Evolutionary conservation across 164 flowering plant genomes (phyloP).

Genomic region (Taxillus chinensis): DNA sequence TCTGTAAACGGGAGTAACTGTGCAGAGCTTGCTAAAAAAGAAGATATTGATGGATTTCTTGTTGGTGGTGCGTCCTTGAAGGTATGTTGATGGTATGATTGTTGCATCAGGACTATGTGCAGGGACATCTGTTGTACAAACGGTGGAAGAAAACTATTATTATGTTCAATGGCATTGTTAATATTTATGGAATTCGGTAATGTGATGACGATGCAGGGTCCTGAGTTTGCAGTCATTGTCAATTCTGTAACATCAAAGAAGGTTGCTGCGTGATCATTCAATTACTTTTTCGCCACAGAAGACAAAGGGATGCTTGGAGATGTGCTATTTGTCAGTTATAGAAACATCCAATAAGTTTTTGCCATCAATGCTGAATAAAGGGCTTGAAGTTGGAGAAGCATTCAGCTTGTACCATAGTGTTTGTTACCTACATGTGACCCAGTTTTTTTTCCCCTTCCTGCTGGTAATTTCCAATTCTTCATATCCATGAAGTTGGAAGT

Average conservation of each 20-base stretch:
- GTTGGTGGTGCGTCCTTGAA: conserved; percentile 98
- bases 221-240: conserved; percentile 81
- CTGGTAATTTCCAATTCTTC: no score
- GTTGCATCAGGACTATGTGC: no score
- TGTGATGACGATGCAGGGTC: conserved; percentile 47
- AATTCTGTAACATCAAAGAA: conserved; percentile 91
- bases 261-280: conserved; percentile 56
- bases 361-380: neutral
- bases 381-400: neutral
- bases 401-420: neutral
- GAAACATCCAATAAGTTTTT: no score
- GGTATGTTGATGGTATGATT: conserved; percentile 28
- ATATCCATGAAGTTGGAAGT: no score
- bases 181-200: no score
- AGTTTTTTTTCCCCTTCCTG: no score
- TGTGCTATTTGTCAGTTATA: neutral
- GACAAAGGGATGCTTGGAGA: conserved; percentile 12
- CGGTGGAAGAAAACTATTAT: no score
- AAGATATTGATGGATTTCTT: conserved; percentile 96
- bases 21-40: conserved; percentile 90
- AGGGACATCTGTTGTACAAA: no score
- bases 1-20: conserved; percentile 89
- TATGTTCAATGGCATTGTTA: no score
- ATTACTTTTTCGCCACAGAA: neutral
- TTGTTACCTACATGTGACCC: neutral